Conservation (phyloP, 345 rosid genomes). For the Populus pruinosa region DNA sequence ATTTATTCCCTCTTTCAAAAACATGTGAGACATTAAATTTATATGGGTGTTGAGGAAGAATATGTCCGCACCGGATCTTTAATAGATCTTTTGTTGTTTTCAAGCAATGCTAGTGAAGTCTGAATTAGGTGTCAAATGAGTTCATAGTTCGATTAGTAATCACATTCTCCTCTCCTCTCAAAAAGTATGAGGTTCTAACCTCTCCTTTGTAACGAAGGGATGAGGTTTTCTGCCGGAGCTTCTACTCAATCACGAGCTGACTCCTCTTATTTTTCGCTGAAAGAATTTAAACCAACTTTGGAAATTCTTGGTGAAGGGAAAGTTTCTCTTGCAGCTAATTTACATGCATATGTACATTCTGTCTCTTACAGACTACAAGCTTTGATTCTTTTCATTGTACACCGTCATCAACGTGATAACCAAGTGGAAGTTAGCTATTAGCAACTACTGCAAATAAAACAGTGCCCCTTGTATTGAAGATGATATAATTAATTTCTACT, state of each 20-base stretch:
- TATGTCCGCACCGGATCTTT: neutral
- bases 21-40: slow-evolving; percentile 1
- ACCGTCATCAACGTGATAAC: slow-evolving; percentile 10
- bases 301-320: neutral
- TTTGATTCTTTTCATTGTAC: slow-evolving; percentile 9
- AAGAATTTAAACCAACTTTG: neutral
- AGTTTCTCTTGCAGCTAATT: neutral
- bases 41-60: neutral
- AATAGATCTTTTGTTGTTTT: neutral
- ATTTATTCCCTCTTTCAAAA: slow-evolving; percentile 6
- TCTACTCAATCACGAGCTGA: neutral
- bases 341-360: neutral
- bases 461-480: slow-evolving; percentile 8
- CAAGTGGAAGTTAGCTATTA: slow-evolving; percentile 25
- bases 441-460: slow-evolving; percentile 27
- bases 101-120: neutral
- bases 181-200: neutral
- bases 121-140: neutral
- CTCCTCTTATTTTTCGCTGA: neutral
- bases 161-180: neutral
- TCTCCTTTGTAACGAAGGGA: neutral
- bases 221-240: neutral
- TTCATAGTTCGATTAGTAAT: neutral
- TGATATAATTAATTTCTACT: slow-evolving; percentile 18
- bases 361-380: neutral